Evolutionary conservation across 129 eudicot genomes (phyloP).

Genomic region (Escallonia herrerae): DNA sequence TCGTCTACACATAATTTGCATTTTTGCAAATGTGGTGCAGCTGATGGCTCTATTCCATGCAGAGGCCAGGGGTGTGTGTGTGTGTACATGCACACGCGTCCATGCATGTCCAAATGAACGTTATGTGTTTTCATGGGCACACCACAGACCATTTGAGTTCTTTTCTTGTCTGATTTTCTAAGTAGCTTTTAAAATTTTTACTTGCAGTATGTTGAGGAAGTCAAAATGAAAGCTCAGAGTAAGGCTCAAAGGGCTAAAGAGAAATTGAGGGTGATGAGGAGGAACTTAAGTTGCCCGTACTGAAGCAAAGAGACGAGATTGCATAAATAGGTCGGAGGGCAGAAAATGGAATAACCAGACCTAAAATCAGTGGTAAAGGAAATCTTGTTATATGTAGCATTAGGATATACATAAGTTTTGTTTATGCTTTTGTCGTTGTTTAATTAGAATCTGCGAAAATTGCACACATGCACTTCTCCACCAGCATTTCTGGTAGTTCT

Average conservation of each 20-base stretch:
- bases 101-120: too few species aligned
- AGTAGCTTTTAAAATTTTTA: neutral
- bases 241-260: constrained; percentile 37
- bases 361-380: too few species aligned
- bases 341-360: too few species aligned
- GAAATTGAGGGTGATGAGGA: constrained; percentile 40
- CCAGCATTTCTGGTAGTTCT: too few species aligned
- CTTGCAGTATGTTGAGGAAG: constrained; percentile 49
- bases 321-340: neutral
- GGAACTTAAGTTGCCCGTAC: constrained; percentile 41
- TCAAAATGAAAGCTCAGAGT: constrained; percentile 27
- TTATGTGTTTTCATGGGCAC: neutral
- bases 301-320: constrained; percentile 13
- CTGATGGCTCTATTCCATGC: constrained; percentile 3
- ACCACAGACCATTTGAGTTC: neutral
- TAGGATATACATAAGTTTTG: too few species aligned
- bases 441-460: too few species aligned
- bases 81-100: neutral
- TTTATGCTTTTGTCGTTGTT: too few species aligned
- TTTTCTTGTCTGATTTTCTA: too few species aligned
- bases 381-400: too few species aligned
- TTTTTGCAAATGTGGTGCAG: constrained; percentile 7
- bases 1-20: neutral
- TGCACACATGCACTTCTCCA: too few species aligned
- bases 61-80: neutral